Base-by-base conservation (phyloP, 345 rosid species). In the Corchorus olitorius region DNA sequence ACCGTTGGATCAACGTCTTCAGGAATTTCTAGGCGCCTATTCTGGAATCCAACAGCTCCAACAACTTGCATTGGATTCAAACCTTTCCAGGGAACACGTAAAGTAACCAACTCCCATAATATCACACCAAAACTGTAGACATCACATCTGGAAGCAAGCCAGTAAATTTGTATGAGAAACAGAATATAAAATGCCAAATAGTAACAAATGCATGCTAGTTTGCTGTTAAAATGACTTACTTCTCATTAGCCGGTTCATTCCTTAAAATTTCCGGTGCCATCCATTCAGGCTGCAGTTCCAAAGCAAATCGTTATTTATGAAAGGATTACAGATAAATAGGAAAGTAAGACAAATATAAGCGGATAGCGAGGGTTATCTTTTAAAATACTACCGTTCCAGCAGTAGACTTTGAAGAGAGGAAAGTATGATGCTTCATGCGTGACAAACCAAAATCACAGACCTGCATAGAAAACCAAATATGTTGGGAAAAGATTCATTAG, bases 181-280 rank as follows among this genome's bases (percentile, higher is more conserved):
- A 48, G n/a, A 46, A 61, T 16, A n/a, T 27, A 17, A 61, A 67
- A n/a, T 13, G 65, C 45, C 35, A 48, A 43, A 66, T 12, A 46
- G 39, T 27, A 39, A 50, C 49, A 45, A 52, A 64, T 7, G 54
- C 53, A 39, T 12, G 71, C 55, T 14, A 22, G 48, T 5, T n/a
- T 20, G 65, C 56, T 8, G 56, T 60, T 60, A 27, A 59, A 73
- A 41, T 53, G 81, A 84, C 97, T 84, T 83, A 94, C 98, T 93
- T 96, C 84, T 96, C 99, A 67, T 91, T 86, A 74, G 99, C 97
- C 2, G 88, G 99, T 88, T 96, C 99, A 78, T 93, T 93, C 84
- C 99, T 89, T 72, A 96, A 86, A 75, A 96, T 93, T 92, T 96
- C 99, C 3, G 99, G 99, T 54, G 99, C 99, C 99, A 96, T 96